Percentiles rank a stretch among this genome's conserved stretches.
phyloP scores from a whole-genome alignment of 768 basidiomycete species.

The Pleurotus sapidus region DNA sequence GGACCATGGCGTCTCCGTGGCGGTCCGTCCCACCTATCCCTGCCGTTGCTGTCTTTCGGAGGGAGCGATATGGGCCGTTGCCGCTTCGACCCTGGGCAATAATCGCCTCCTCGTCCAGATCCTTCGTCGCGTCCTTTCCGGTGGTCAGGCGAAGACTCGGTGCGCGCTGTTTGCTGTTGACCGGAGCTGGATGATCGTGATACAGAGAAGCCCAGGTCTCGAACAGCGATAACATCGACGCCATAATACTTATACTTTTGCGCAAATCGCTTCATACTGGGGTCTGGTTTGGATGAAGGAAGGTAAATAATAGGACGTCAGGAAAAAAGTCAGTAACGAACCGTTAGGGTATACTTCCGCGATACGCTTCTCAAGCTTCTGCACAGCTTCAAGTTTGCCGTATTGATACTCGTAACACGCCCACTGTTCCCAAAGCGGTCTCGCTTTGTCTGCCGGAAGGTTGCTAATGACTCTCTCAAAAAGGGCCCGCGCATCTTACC shows the following conservation, averaged over 20 bases:
- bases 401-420: conserved; percentile 93
- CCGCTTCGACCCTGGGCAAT: conserved; percentile 33
- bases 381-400: conserved; percentile 84
- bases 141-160: conserved; percentile 37
- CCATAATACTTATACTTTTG: conserved; percentile 81
- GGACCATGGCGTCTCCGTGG: conserved; percentile 16
- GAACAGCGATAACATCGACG: conserved; percentile 84
- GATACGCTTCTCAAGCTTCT: conserved; percentile 88
- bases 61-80: conserved; percentile 24
- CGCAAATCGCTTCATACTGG: conserved; percentile 88
- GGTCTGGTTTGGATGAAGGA: conserved; percentile 66
- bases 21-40: conserved; percentile 16
- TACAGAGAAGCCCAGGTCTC: conserved; percentile 82
- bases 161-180: conserved; percentile 26
- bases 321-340: conserved; percentile 28
- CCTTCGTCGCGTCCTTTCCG: conserved; percentile 20
- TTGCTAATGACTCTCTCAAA: conserved; percentile 86
- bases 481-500: conserved; percentile 86
- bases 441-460: conserved; percentile 75
- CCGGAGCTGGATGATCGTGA: conserved; percentile 22
- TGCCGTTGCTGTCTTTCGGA: conserved; percentile 27
- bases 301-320: background rate
- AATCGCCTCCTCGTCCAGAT: conserved; percentile 20
- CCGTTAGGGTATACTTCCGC: conserved; percentile 85
- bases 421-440: conserved; percentile 95